phyloP scores from a whole-genome alignment of 306 rosid species.

The Mimosa bimucronata region DNA sequence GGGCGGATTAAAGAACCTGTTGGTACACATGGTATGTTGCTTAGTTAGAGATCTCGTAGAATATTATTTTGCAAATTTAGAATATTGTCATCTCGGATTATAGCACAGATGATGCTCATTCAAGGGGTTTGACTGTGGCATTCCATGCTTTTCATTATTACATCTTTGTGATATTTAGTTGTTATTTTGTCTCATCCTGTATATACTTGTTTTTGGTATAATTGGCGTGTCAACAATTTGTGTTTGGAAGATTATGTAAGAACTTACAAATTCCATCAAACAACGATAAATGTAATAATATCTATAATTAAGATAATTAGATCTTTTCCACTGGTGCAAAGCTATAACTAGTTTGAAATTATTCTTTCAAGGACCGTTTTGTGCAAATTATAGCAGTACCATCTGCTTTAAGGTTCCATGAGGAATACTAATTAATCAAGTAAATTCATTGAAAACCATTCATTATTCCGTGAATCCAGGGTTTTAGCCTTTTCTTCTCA shows the following conservation, averaged over 20 bases:
- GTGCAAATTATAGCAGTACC: background rate
- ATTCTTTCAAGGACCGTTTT: background rate
- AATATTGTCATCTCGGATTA: slow-evolving; percentile 18
- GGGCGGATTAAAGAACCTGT: slow-evolving; percentile 95
- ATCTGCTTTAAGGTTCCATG: background rate
- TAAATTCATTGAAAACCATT: background rate
- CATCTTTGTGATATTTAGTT: too few relatives aligned
- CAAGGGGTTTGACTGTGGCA: too few relatives aligned
- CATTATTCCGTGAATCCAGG: slow-evolving; percentile 2
- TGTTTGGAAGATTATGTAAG: too few relatives aligned
- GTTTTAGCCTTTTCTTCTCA: background rate
- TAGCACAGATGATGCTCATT: too few relatives aligned
- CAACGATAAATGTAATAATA: too few relatives aligned
- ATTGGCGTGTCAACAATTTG: too few relatives aligned
- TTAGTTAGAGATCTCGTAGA: slow-evolving; percentile 17
- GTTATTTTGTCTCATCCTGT: too few relatives aligned
- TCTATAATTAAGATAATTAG: background rate
- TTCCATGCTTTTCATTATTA: too few relatives aligned
- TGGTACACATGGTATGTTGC: slow-evolving; percentile 91
- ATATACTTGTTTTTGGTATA: too few relatives aligned
- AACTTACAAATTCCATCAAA: too few relatives aligned
- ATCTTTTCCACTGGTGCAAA: background rate
- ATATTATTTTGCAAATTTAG: slow-evolving; percentile 18
- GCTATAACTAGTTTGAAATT: background rate
- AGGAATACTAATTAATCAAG: background rate